These are phyloP conservation scores for Inonotus hispidus DNA, from an alignment of 1,284 basidiomycete species.

Conservation along the genomic window DNA sequence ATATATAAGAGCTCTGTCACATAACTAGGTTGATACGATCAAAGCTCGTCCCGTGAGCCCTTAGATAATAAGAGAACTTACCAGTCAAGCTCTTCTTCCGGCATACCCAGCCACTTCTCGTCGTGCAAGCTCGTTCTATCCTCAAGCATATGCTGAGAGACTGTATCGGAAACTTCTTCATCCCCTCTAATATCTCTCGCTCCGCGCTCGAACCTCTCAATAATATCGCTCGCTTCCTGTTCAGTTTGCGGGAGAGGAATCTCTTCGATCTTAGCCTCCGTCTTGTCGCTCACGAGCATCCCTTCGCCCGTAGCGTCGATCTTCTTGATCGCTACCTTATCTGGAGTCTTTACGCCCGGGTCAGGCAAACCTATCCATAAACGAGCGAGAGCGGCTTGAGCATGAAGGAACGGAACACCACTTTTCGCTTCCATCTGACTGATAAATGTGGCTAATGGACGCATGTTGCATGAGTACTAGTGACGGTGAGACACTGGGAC, in stretches of 20 bases:
- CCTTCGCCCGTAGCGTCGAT: slow-evolving; percentile 43
- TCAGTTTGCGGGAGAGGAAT: slow-evolving; percentile 61
- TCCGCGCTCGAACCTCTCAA: slow-evolving; percentile 62
- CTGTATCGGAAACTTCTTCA: slow-evolving; percentile 62
- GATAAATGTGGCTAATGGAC: slow-evolving; percentile 47
- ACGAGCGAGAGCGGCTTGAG: slow-evolving; percentile 83
- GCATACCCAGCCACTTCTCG: slow-evolving; percentile 79
- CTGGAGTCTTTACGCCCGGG: slow-evolving; percentile 39
- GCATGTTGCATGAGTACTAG: not conserved
- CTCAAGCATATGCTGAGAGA: slow-evolving; percentile 71
- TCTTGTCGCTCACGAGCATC: slow-evolving; percentile 40
- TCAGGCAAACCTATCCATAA: slow-evolving; percentile 61
- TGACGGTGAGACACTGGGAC: slow-evolving; percentile 10
- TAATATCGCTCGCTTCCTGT: slow-evolving; percentile 58
- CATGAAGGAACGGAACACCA: slow-evolving; percentile 77
- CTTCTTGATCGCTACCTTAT: slow-evolving; percentile 47
- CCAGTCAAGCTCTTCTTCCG: slow-evolving; percentile 77
- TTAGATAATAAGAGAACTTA: slow-evolving; percentile 34
- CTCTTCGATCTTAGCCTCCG: slow-evolving; percentile 49
- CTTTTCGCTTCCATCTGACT: slow-evolving; percentile 66
- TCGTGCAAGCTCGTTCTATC: slow-evolving; percentile 55
- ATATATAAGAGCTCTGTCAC: slow-evolving; percentile 81
- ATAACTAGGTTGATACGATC: slow-evolving; percentile 40
- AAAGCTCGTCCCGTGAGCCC: not conserved
- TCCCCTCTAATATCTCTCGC: slow-evolving; percentile 51